Percentiles rank a stretch among this genome's conserved stretches.
phyloP scores from a whole-genome alignment of 2,329 filamentous ascomycete genomes.

The Aspergillus viridinutans region DNA sequence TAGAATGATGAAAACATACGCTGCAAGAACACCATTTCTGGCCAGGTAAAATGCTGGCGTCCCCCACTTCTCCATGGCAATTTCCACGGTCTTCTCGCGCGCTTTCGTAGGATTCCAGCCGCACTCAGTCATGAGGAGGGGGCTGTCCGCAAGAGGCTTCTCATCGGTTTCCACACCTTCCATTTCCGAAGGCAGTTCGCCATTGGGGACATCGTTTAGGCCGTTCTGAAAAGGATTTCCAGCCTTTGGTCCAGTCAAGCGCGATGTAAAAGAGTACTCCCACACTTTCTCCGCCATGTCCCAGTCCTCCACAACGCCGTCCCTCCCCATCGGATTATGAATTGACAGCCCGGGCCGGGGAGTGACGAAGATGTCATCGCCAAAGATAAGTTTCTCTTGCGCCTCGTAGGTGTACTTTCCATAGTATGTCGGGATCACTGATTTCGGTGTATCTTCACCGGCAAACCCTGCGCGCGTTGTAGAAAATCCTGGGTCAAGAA shows the following conservation, averaged over 20 bases:
- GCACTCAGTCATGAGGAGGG: conserved; percentile 87
- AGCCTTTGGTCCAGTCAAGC: conserved; percentile 72
- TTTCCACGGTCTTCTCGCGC: conserved; percentile 89
- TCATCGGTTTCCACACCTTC: conserved; percentile 61
- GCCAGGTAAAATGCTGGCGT: conserved; percentile 92
- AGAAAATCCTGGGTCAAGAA: conserved; percentile 91
- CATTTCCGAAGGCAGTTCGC: conserved; percentile 56
- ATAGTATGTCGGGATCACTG: conserved; percentile 86
- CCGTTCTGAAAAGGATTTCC: conserved; percentile 71
- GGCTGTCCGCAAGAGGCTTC: conserved; percentile 82
- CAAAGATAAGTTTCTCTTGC: conserved; percentile 64
- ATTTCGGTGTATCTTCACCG: conserved; percentile 95
- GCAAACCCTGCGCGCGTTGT: conserved; percentile 92
- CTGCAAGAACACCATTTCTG: conserved; percentile 80
- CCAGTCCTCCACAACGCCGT: conserved; percentile 94
- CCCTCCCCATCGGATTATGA: conserved; percentile 84
- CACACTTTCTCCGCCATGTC: conserved; percentile 83
- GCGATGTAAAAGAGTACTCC: conserved; percentile 87
- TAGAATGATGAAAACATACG: conserved; percentile 43
- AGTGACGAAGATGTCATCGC: conserved; percentile 82
- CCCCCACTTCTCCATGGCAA: conserved; percentile 96
- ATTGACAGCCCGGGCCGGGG: conserved; percentile 74
- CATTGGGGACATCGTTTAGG: conserved; percentile 63
- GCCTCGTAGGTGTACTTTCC: conserved; percentile 55
- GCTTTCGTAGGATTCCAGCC: conserved; percentile 87